Conservation (phyloP, 2,329 filamentous ascomycete species). For the Phoma sp. region DNA sequence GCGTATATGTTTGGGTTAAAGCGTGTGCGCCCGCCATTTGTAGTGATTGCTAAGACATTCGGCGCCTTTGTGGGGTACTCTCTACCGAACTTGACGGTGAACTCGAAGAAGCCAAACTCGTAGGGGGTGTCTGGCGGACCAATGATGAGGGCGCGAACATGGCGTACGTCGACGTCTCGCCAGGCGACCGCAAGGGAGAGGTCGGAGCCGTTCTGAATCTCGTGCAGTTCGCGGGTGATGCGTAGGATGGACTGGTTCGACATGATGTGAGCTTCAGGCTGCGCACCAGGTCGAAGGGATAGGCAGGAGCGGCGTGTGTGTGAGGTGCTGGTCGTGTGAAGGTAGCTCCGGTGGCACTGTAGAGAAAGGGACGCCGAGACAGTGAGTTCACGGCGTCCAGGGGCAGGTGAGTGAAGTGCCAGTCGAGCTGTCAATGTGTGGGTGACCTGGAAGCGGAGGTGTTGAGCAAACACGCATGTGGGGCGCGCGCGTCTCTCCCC, state of each 20-base stretch:
- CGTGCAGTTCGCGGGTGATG: slow-evolving; percentile 86
- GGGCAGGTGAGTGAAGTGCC: slow-evolving; percentile 1
- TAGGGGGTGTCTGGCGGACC: slow-evolving; percentile 95
- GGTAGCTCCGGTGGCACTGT: neutral
- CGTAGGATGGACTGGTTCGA: slow-evolving; percentile 87
- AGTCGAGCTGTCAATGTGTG: slow-evolving; percentile 6
- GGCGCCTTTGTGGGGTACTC: slow-evolving; percentile 81
- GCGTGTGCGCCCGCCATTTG: slow-evolving; percentile 84
- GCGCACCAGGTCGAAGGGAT: neutral
- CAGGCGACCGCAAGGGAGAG: slow-evolving; percentile 89
- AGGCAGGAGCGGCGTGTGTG: neutral
- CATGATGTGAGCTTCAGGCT: slow-evolving; percentile 55
- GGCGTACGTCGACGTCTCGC: slow-evolving; percentile 85
- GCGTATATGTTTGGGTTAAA: slow-evolving; percentile 99
- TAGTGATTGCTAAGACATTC: slow-evolving; percentile 74
- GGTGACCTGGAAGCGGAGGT: slow-evolving; percentile 9
- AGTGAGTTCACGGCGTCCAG: slow-evolving; percentile 19
- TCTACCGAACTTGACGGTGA: slow-evolving; percentile 77
- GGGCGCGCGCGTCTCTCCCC: slow-evolving; percentile 15
- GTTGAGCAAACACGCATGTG: slow-evolving; percentile 11
- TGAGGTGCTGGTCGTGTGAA: neutral
- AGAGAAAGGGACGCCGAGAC: slow-evolving; percentile 16
- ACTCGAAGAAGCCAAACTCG: slow-evolving; percentile 98
- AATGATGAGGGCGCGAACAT: slow-evolving; percentile 86
- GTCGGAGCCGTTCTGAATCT: slow-evolving; percentile 83